Evolutionary conservation across 768 basidiomycete species (phyloP).

Genomic region (Collybia mongolica): DNA sequence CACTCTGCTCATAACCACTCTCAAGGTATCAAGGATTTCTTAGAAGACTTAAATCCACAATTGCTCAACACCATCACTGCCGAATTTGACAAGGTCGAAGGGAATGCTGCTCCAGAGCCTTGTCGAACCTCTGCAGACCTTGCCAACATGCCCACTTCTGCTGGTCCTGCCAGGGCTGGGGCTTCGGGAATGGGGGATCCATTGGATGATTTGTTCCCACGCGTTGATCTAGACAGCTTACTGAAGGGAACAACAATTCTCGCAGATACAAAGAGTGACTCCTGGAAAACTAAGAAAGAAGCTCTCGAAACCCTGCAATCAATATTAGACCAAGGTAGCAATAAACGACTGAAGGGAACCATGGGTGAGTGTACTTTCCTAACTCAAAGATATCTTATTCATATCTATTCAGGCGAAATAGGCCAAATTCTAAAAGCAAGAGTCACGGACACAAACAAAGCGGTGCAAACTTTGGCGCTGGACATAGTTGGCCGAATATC

Average conservation of each 20-base stretch:
- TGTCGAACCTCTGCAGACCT: slow-evolving; percentile 77
- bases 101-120: slow-evolving; percentile 73
- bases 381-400: slow-evolving; percentile 5
- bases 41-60: slow-evolving; percentile 94
- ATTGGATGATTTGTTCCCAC: slow-evolving; percentile 91
- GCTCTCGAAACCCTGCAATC: slow-evolving; percentile 83
- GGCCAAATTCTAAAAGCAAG: slow-evolving; percentile 85
- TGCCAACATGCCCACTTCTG: slow-evolving; percentile 42
- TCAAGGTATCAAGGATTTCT: slow-evolving; percentile 84
- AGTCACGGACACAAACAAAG: slow-evolving; percentile 90
- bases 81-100: slow-evolving; percentile 93
- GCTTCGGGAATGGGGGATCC: slow-evolving; percentile 55
- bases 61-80: slow-evolving; percentile 83
- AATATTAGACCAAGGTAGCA: slow-evolving; percentile 85
- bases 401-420: slow-evolving; percentile 70
- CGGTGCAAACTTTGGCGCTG: slow-evolving; percentile 86
- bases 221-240: slow-evolving; percentile 88
- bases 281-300: slow-evolving; percentile 97
- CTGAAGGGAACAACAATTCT: slow-evolving; percentile 83
- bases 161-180: slow-evolving; percentile 39
- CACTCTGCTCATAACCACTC: not conserved
- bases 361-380: slow-evolving; percentile 62
- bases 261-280: slow-evolving; percentile 84
- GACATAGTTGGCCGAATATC: slow-evolving; percentile 91
- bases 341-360: slow-evolving; percentile 86